These are phyloP conservation scores for Paratinospora sagittata DNA, from an alignment of 164 flowering plant species.

Conservation along the genomic window DNA sequence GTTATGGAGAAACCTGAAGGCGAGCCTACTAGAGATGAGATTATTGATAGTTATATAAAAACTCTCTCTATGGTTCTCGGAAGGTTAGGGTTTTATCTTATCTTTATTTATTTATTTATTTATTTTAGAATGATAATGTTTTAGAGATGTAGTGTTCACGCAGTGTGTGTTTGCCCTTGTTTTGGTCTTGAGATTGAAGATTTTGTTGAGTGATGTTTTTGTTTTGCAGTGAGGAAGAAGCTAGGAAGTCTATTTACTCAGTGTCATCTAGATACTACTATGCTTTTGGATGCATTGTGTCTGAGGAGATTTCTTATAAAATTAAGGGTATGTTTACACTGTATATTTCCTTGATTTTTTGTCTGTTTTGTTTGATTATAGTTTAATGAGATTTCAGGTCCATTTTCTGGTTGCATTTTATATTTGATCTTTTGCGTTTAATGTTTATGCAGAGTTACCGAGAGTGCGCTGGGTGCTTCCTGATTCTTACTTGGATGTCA, in stretches of 20 bases:
- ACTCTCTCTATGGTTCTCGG: conserved; percentile 75
- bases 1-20: conserved; percentile 77
- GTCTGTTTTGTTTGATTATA: neutral
- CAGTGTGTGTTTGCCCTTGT: neutral
- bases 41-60: conserved; percentile 73
- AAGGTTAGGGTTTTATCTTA: conserved; percentile 32
- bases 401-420: neutral
- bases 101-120: too few relatives aligned
- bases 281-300: conserved; percentile 72
- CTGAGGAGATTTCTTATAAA: conserved; percentile 66
- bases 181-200: neutral
- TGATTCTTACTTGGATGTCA: conserved; percentile 87
- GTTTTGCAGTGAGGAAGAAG: conserved; percentile 69
- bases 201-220: neutral
- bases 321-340: conserved; percentile 42
- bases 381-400: neutral
- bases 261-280: conserved; percentile 69
- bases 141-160: too few relatives aligned
- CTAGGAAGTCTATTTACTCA: conserved; percentile 71
- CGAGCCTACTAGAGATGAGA: conserved; percentile 72
- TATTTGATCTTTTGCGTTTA: neutral
- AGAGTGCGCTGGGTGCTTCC: conserved; percentile 87
- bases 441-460: conserved; percentile 45
- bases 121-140: neutral
- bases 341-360: neutral